Percentiles rank a stretch among this genome's conserved stretches.
These are phyloP conservation scores for Mycosarcoma mackinlayi DNA, from an alignment of 1,284 basidiomycete genomes.

Conservation along the genomic window DNA sequence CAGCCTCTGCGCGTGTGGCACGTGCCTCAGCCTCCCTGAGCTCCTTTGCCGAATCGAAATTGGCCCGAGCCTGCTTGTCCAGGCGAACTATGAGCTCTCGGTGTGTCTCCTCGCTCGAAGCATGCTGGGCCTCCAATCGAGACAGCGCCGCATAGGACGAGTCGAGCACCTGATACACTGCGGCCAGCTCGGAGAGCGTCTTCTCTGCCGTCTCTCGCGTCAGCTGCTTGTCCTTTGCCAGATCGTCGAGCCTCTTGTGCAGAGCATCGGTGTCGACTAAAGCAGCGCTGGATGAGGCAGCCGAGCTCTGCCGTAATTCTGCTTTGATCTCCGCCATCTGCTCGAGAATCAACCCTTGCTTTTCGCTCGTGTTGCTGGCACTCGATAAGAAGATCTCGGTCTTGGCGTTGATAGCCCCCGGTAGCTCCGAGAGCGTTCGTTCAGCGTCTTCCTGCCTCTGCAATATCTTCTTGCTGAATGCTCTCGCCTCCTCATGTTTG, in stretches of 20 bases:
- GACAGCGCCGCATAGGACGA: conserved; percentile 31
- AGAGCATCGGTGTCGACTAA: neutral
- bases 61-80: conserved; percentile 20
- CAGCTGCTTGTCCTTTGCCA: conserved; percentile 9
- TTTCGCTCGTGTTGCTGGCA: conserved; percentile 18
- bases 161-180: conserved; percentile 34
- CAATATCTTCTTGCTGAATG: conserved; percentile 40
- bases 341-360: conserved; percentile 18
- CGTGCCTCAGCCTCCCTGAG: conserved; percentile 28
- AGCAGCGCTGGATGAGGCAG: neutral
- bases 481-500: conserved; percentile 51
- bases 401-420: conserved; percentile 59
- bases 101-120: conserved; percentile 21
- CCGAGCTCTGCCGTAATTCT: conserved; percentile 4
- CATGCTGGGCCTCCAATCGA: conserved; percentile 18
- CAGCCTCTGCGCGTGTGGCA: conserved; percentile 9
- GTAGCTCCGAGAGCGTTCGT: conserved; percentile 46
- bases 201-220: conserved; percentile 30
- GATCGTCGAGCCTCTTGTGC: conserved; percentile 20
- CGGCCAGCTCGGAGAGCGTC: conserved; percentile 30
- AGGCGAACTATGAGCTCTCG: conserved; percentile 3
- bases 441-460: conserved; percentile 56
- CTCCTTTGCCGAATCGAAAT: conserved; percentile 4
- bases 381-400: conserved; percentile 55
- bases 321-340: conserved; percentile 26